Evolutionary conservation across 257 asterid species (phyloP).

Genomic region (Solanum paucissectum): DNA sequence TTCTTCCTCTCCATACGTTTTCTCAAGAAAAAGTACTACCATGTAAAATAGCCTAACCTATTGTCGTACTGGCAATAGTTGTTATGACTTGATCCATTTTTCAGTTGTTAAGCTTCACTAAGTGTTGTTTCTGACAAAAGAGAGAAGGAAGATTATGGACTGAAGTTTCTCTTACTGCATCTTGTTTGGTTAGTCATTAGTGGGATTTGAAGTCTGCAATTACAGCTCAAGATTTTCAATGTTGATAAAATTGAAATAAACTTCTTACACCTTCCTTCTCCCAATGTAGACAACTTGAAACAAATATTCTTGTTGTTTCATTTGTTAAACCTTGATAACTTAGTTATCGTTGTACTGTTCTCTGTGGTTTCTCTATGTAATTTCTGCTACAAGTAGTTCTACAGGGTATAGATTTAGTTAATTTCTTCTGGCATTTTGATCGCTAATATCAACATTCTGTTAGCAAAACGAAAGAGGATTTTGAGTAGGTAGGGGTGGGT

Average conservation of each 20-base stretch:
- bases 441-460: not conserved
- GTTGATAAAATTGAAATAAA: not conserved
- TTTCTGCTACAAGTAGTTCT: not conserved
- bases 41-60: not conserved
- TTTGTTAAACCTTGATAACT: not conserved
- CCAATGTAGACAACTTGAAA: not conserved
- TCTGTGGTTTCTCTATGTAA: not conserved
- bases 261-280: not conserved
- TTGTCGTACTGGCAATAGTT: not conserved
- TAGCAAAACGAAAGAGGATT: not conserved
- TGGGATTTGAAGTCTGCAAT: not conserved
- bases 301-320: not conserved
- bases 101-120: not conserved
- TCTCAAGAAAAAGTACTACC: not conserved
- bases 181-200: not conserved
- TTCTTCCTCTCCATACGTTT: not conserved
- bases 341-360: not conserved
- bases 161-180: not conserved
- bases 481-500: not conserved
- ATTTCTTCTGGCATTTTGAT: not conserved
- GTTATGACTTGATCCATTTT: not conserved
- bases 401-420: not conserved
- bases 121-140: not conserved
- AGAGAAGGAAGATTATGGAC: not conserved
- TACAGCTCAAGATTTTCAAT: not conserved